These are phyloP conservation scores for Populus hybrid DNA, from an alignment of 441 rosid genomes.

Conservation along the genomic window DNA sequence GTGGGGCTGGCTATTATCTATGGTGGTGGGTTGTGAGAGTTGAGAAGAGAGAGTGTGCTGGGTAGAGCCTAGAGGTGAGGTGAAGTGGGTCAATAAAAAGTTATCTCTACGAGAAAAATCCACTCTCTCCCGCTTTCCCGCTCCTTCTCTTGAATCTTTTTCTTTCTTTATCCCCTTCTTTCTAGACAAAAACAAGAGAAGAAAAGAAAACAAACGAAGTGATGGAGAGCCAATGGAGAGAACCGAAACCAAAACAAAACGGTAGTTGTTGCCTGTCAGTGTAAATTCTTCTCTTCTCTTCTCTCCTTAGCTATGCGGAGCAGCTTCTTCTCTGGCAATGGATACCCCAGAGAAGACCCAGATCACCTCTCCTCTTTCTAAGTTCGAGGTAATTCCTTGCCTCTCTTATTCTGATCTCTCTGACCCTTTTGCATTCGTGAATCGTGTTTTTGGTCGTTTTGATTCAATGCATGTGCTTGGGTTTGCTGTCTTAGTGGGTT, in stretches of 20 bases:
- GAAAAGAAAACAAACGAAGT: too few species aligned
- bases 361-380: constrained; percentile 56
- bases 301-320: constrained; percentile 24
- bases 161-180: neutral
- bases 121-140: constrained; percentile 46
- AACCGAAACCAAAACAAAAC: neutral
- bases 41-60: too few species aligned
- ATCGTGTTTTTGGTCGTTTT: constrained; percentile 12
- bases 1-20: neutral
- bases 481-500: constrained; percentile 16
- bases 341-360: constrained; percentile 58
- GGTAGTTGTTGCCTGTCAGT: neutral
- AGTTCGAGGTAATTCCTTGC: constrained; percentile 51
- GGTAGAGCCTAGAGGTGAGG: too few species aligned
- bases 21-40: neutral
- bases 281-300: neutral
- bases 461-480: constrained; percentile 20
- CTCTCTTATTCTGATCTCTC: neutral
- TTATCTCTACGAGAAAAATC: constrained; percentile 23
- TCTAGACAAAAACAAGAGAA: neutral
- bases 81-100: constrained; percentile 15
- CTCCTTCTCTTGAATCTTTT: constrained; percentile 53
- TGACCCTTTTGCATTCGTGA: neutral
- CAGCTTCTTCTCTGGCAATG: constrained; percentile 38
- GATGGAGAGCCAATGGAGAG: too few species aligned